Evolutionary conservation across 371 early-diverging fungal genomes (phyloP).

Genomic region (Lichtheimia corymbifera): DNA sequence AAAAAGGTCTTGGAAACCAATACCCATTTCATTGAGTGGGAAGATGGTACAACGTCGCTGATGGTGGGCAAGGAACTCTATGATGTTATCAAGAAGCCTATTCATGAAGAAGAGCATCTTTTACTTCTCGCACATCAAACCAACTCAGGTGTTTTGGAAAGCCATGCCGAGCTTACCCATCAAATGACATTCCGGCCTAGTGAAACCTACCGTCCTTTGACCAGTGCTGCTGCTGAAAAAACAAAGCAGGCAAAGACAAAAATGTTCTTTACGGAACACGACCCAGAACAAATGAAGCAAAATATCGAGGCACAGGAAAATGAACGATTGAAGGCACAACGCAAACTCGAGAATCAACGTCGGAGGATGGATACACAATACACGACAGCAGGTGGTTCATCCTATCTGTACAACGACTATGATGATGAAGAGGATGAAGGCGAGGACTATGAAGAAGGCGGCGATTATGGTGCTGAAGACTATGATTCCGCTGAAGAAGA

Average conservation of each 20-base stretch:
- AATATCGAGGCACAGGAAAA: constrained; percentile 41
- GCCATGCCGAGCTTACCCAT: constrained; percentile 64
- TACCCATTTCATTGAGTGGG: constrained; percentile 82
- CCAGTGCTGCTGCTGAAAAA: constrained; percentile 64
- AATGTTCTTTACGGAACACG: constrained; percentile 62
- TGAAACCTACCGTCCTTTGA: constrained; percentile 67
- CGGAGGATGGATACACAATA: constrained; percentile 41
- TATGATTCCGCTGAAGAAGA: constrained; percentile 15
- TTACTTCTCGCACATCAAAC: constrained; percentile 70
- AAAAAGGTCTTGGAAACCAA: constrained; percentile 67
- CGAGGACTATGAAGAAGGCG: constrained; percentile 35
- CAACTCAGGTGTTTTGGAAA: constrained; percentile 66
- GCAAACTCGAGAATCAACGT: constrained; percentile 42
- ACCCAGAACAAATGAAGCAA: constrained; percentile 53
- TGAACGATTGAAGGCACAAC: constrained; percentile 49
- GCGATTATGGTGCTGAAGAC: constrained; percentile 21
- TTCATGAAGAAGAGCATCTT: constrained; percentile 57
- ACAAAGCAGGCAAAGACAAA: constrained; percentile 69
- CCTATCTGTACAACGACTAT: constrained; percentile 20
- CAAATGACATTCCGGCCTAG: constrained; percentile 75
- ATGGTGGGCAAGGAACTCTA: constrained; percentile 79
- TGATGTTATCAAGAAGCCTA: constrained; percentile 61
- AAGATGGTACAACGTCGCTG: constrained; percentile 75
- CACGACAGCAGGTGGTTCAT: constrained; percentile 34
- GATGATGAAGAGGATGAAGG: constrained; percentile 45